A percentile compares a stretch with the other conserved stretches of the same genome.
These are phyloP conservation scores for Triticum monococcum DNA, from an alignment of 176 grass and related monocot genomes.

Conservation along the genomic window DNA sequence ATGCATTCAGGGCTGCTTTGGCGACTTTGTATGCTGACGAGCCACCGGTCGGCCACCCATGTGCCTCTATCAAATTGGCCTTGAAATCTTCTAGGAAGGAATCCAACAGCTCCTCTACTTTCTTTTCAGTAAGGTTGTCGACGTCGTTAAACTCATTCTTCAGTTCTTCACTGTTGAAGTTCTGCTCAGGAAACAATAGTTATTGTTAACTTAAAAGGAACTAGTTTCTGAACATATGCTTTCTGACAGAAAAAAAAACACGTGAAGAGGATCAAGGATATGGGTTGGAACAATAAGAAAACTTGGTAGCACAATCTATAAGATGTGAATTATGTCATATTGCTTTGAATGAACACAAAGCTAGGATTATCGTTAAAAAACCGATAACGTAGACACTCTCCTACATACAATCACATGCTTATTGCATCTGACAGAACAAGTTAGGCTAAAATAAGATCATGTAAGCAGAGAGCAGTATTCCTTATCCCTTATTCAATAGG, in stretches of 20 bases:
- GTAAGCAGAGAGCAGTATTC: background rate
- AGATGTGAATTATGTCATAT: background rate
- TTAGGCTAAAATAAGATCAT: background rate
- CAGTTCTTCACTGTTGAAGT: constrained; percentile 50
- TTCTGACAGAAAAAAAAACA: background rate
- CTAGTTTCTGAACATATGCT: background rate
- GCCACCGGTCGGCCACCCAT: constrained; percentile 47
- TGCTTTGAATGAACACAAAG: background rate
- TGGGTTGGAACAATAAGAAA: background rate
- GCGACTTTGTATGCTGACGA: constrained; percentile 60
- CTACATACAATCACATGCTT: background rate
- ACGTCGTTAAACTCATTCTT: constrained; percentile 43
- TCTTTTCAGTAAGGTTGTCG: constrained; percentile 50
- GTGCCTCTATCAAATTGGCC: constrained; percentile 38
- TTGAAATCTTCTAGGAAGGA: constrained; percentile 67
- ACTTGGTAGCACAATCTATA: background rate
- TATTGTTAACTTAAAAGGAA: background rate
- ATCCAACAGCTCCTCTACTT: constrained; percentile 40
- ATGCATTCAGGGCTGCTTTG: constrained; percentile 54
- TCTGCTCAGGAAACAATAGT: constrained; percentile 6
- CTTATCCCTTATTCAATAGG: background rate
- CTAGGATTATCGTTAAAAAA: background rate
- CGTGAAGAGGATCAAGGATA: background rate
- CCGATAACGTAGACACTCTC: too few species aligned
- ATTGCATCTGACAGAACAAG: background rate